phyloP scores from a whole-genome alignment of 2,329 filamentous ascomycete species.

The Ophiostoma himal-ulmi region DNA sequence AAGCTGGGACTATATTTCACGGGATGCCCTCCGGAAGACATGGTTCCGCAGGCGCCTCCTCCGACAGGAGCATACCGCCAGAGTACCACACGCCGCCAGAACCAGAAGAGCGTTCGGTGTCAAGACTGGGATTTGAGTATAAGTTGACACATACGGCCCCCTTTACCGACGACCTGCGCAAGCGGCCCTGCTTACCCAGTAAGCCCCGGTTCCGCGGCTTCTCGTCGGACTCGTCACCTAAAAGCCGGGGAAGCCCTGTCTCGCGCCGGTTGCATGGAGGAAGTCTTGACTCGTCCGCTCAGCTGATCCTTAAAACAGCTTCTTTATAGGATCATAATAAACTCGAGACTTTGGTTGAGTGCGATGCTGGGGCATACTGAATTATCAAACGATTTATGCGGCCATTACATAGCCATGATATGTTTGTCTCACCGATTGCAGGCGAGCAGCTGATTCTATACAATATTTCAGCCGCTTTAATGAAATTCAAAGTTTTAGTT shows the following conservation, averaged over 20 bases:
- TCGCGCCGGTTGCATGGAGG: not conserved
- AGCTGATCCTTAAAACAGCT: not conserved
- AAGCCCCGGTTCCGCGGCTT: not conserved
- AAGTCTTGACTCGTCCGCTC: not conserved
- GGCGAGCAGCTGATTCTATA: not conserved
- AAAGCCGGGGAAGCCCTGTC: slow-evolving; percentile 2
- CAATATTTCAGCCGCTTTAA: not conserved
- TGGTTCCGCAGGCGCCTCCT: not conserved
- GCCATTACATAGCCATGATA: too few relatives aligned
- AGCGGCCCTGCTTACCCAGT: slow-evolving; percentile 14
- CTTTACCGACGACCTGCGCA: slow-evolving; percentile 24
- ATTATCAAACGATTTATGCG: not conserved
- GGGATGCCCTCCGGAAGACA: not conserved
- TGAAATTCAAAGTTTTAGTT: not conserved
- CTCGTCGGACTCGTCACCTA: not conserved
- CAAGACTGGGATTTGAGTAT: not conserved
- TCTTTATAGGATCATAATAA: not conserved
- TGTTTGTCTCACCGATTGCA: not conserved
- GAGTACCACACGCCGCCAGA: not conserved
- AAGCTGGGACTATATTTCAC: slow-evolving; percentile 12
- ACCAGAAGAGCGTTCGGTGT: not conserved
- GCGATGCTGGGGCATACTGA: not conserved
- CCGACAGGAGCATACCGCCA: not conserved
- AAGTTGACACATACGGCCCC: slow-evolving; percentile 4
- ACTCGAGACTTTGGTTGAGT: not conserved